Evolutionary conservation across 2,329 filamentous ascomycete genomes (phyloP), one percentile per base, ranked within the genome.

Genomic region (Elsinoe perseae): DNA sequence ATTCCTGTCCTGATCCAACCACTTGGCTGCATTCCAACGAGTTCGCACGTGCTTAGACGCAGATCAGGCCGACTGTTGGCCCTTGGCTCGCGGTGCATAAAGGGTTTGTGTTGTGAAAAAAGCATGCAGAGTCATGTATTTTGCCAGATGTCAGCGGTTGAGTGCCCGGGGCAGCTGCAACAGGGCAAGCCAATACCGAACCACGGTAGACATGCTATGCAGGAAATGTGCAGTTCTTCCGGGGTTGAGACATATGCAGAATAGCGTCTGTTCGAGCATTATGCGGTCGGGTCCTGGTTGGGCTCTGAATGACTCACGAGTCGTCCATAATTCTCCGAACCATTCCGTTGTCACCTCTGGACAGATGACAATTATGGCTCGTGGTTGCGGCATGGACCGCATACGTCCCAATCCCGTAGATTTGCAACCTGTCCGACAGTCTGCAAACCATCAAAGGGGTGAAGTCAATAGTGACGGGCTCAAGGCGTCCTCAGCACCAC

Each of bases 31-130:
- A 18, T 28, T 32, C 44, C 44, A 10, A 23, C 21, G 23, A 20
- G 10, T 21, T 23, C 18, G 48, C 48, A 52, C 48, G 48, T 52
- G 48, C 28, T 52, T 16, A 14, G 28, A 14, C 48, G 48, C 30
- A 20, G 48, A 52, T 52, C 48, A 52, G 28, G 18, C 30, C 48
- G 28, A 23, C 14, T 21, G 36, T 25, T 34, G 18, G 28, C 28
- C 27, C 46, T 42, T 16, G 27, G 28, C 46, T 28, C n/a, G 28
- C n/a, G 25, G 20, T 16, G n/a, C 27, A 50, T 12, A 16, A 36
- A 21, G 38, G 38, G 4, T 18, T 16, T 42, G n/a, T 42, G 38
- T 6, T 20, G 20, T 42, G 4, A 12, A 32, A 20, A 32, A 50
- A 50, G 48, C 25, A 16, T 8, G 44, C 27, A 25, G 44, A 30